These are phyloP conservation scores for Cyberlindnera nakhonratchasimensis DNA, from an alignment of 805 yeast genomes.

Conservation along the genomic window DNA sequence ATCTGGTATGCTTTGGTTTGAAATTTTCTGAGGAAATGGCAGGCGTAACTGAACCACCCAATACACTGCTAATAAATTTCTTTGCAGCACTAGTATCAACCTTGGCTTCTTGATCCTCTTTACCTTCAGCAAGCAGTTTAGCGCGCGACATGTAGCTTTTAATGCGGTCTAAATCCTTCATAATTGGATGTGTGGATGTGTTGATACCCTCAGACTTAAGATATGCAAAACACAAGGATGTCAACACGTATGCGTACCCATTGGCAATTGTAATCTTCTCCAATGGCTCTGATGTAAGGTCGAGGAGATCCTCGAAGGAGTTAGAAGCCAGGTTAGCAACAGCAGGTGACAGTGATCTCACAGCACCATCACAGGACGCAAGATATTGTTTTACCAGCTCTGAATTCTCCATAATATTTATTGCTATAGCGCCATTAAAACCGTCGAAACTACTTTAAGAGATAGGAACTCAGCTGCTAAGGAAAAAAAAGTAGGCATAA, in stretches of 20 bases:
- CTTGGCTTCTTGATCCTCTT: conserved; percentile 12
- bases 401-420: conserved; percentile 42
- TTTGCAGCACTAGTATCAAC: conserved; percentile 41
- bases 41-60: conserved; percentile 41
- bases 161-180: conserved; percentile 63
- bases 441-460: neutral
- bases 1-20: conserved; percentile 52
- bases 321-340: conserved; percentile 37
- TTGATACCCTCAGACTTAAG: conserved; percentile 57
- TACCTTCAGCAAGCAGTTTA: conserved; percentile 27
- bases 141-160: conserved; percentile 64
- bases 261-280: conserved; percentile 27
- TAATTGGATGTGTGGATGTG: conserved; percentile 55
- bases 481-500: neutral
- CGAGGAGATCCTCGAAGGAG: conserved; percentile 38
- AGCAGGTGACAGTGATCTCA: conserved; percentile 34
- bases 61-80: conserved; percentile 43
- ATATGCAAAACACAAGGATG: conserved; percentile 57
- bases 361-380: conserved; percentile 35
- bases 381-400: conserved; percentile 41
- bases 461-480: neutral
- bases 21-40: conserved; percentile 53
- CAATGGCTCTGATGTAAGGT: conserved; percentile 21
- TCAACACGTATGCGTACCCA: conserved; percentile 36
- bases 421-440: too few relatives aligned